Base-by-base conservation (phyloP, 2,329 filamentous ascomycete species). In the Metarhizium anisopliae region DNA sequence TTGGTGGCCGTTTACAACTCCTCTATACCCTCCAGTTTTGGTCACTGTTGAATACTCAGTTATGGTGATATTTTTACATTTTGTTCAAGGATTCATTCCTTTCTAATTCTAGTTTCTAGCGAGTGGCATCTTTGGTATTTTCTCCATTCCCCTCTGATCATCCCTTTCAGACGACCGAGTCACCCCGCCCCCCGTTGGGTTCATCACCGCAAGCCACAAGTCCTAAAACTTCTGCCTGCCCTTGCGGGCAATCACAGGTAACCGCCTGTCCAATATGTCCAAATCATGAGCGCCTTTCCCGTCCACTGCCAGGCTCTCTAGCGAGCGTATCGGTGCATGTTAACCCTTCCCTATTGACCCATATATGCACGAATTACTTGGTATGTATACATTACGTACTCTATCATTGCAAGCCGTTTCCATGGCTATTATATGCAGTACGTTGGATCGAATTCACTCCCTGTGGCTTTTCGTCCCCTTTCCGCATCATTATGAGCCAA, bases 361-460 rank as follows among this genome's bases (percentile, higher is more conserved):
- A 59, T 59, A 61, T 59, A 66, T 68, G 66, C 68, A 70, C 67
- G 59, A 61, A 70, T 71, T 71, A 70, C 66, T 66, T 59, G 63
- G 62, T 66, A 61, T 70, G 64, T 72, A 72, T 70, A 71, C 70
- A 72, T 72, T 70, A 66, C 61, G 64, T 65, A 72, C 63, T 71
- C 68, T 70, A 70, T 71, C 63, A 63, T 61, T 63, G 64, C 57
- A 60, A 60, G 57, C 58, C 61, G 54, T 56, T 63, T 56, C 57
- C 56, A 50, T 55, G 60, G 60, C 55, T 56, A 62, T 63, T 67
- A 67, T 65, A 64, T 64, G 64, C 66, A 67, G 60, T 68, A 65
- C 56, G 64, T 58, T 55, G 58, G 52, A 52, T 54, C 51, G 40
- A 58, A 49, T 50, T 11, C 35, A 32, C 49, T 45, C 42, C 32